These are phyloP conservation scores for Globisporangium sylvaticum DNA, from an alignment of 352 stramenopile genomes.

Conservation along the genomic window DNA sequence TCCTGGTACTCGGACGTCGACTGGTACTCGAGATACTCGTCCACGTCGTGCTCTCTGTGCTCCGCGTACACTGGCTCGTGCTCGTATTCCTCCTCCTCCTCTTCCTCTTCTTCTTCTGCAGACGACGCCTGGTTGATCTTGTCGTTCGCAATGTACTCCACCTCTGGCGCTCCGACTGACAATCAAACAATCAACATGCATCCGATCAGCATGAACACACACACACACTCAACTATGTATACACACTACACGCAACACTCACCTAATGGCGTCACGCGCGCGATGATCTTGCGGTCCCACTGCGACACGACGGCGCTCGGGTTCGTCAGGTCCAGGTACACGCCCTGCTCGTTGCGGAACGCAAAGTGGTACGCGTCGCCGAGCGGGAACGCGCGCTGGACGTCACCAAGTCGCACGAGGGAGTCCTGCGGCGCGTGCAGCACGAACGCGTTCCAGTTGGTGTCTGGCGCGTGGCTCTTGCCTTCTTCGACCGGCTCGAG, in stretches of 20 bases:
- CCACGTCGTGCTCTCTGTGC: conserved; percentile 15
- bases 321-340: conserved; percentile 72
- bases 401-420: conserved; percentile 41
- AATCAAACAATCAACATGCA: background rate
- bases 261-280: conserved; percentile 53
- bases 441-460: conserved; percentile 73
- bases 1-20: conserved; percentile 49
- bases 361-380: conserved; percentile 67
- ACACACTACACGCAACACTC: background rate
- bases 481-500: conserved; percentile 44
- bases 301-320: conserved; percentile 57
- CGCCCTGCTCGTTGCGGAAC: conserved; percentile 66
- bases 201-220: background rate
- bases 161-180: conserved; percentile 34
- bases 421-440: conserved; percentile 21
- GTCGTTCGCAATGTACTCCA: conserved; percentile 31
- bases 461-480: conserved; percentile 41
- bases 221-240: too few species aligned
- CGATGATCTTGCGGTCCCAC: conserved; percentile 66
- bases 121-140: background rate
- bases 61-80: conserved; percentile 2
- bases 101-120: background rate
- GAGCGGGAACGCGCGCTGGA: conserved; percentile 71
- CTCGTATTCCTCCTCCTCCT: background rate
- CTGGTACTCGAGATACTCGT: conserved; percentile 59